phyloP scores from a whole-genome alignment of 169 alveolate genomes.

The Cyclospora cayetanensis region DNA sequence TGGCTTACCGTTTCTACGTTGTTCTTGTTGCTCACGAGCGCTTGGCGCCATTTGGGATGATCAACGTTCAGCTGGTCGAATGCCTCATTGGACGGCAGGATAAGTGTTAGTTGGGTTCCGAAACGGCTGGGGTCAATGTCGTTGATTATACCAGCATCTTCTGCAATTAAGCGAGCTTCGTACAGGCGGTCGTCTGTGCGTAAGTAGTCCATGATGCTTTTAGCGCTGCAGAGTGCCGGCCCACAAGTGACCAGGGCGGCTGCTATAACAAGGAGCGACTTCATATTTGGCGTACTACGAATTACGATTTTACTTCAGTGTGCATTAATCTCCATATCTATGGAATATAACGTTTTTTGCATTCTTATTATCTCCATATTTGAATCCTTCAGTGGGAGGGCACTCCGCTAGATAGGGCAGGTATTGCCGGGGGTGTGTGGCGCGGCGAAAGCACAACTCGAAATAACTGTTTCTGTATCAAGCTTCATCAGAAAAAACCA shows the following conservation, averaged over 20 bases:
- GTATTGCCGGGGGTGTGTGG: too few species aligned
- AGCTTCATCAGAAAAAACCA: too few species aligned
- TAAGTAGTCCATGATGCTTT: constrained; percentile 61
- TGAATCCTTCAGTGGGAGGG: neutral
- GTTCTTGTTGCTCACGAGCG: constrained; percentile 66
- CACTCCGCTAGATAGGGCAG: too few species aligned
- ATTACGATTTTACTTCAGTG: too few species aligned
- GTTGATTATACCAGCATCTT: constrained; percentile 65
- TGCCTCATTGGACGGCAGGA: constrained; percentile 70
- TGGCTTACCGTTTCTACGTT: constrained; percentile 65
- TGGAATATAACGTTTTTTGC: too few species aligned
- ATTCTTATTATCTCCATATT: too few species aligned
- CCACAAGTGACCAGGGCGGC: neutral
- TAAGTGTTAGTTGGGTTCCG: constrained; percentile 61
- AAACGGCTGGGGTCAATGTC: constrained; percentile 56
- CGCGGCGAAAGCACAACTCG: too few species aligned
- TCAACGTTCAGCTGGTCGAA: constrained; percentile 57
- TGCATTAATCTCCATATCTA: too few species aligned
- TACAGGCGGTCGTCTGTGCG: constrained; percentile 56
- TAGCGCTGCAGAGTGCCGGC: constrained; percentile 52
- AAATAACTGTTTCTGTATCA: too few species aligned
- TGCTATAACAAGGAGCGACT: neutral
- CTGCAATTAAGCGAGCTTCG: constrained; percentile 61
- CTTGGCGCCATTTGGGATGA: constrained; percentile 61
- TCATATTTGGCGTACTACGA: too few species aligned